Conservation (phyloP, 75 land plant genomes). For the Pseudotsuga menziesii region DNA sequence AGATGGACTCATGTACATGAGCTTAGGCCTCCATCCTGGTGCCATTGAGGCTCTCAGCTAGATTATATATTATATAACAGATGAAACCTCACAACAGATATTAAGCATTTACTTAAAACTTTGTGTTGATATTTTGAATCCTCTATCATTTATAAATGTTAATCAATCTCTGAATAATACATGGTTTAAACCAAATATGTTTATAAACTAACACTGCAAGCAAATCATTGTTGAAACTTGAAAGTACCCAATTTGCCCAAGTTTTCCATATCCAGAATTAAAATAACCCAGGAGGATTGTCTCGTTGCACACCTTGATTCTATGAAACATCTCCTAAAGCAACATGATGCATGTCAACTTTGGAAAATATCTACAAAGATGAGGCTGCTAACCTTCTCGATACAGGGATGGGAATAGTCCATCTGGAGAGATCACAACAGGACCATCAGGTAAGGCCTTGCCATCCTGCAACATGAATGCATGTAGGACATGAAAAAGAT, state of each 20-base stretch:
- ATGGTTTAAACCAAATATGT: background rate
- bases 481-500: background rate
- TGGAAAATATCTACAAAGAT: background rate
- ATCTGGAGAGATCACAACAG: slow-evolving; percentile 98
- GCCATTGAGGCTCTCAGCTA: too few species aligned
- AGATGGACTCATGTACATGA: too few species aligned
- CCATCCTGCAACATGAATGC: slow-evolving; percentile 67
- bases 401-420: slow-evolving; percentile 94
- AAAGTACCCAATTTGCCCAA: background rate
- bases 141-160: background rate
- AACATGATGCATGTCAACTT: background rate
- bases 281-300: background rate
- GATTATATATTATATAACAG: too few species aligned
- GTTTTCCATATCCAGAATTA: background rate
- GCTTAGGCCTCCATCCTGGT: too few species aligned
- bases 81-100: too few species aligned
- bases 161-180: background rate
- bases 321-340: background rate
- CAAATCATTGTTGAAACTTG: background rate
- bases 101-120: background rate
- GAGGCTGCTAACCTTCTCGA: slow-evolving; percentile 71
- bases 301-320: background rate
- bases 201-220: background rate
- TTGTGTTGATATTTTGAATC: background rate
- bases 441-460: slow-evolving; percentile 95